Evolutionary conservation across 345 rosid species (phyloP), one percentile per base, ranked within the genome.

Genomic region (Conringia planisiliqua): DNA sequence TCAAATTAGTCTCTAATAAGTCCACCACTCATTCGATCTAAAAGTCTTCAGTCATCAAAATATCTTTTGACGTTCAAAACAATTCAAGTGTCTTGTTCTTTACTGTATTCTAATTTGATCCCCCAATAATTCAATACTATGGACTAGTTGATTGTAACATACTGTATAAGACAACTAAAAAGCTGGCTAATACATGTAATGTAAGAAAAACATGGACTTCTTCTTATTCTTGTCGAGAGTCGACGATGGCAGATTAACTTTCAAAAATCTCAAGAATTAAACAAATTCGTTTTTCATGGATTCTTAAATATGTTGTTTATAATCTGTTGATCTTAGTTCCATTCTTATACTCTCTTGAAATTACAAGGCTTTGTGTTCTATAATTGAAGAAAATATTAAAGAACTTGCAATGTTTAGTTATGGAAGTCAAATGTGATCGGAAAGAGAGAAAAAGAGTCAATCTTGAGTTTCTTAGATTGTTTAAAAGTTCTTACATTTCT

Each of bases 221-320:
- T 40, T 56, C 63, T 13, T 10, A 56, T 50, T 57, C 50, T 74
- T 50, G 32, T 56, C 55, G 7, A 30, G 56, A 55, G 79, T 75
- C 74, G 68, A 75, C 20, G 38, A 66, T 66, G 67, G 51, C 52
- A 2, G 1, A 14, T 60, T 68, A 40, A 39, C 48, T 8, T 57
- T 8, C 16, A 26, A 55, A 46, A 27, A 35, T 66, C 43, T 46
- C 70, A 51, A 72, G 0, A 52, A 38, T 14, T 7, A 47, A 47
- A 9, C 61, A 43, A 46, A 38, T 47, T 44, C 58, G 43, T 0
- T 6, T 26, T 13, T 35, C 27, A 35, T 74, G 22, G 61, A 38
- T 36, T 58, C 35, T 4, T 36, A 67, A 67, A 47, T 67, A 67
- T 0, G 68, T 38, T 46, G 38, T n/a, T 44, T n/a, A n/a, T 17